phyloP scores from a whole-genome alignment of 1,139 yeast species.

The Debaryomycetaceae sp. region DNA sequence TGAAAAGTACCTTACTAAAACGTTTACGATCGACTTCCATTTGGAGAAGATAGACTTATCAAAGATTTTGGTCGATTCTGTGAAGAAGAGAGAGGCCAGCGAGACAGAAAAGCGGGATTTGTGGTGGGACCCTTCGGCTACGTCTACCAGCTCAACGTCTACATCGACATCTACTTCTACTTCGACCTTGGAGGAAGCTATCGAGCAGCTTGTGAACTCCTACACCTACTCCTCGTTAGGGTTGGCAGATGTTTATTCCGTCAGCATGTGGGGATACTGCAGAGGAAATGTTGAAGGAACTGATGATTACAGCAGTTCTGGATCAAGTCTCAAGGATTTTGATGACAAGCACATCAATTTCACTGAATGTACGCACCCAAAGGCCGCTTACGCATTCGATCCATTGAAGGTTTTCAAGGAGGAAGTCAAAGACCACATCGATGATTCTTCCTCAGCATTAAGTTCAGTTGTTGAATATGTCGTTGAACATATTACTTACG shows the following conservation, averaged over 20 bases:
- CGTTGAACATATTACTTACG: conserved; percentile 25
- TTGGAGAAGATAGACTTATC: conserved; percentile 31
- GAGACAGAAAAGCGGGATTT: conserved; percentile 1
- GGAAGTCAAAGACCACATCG: conserved; percentile 34
- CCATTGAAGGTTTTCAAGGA: conserved; percentile 46
- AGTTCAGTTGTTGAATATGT: conserved; percentile 26
- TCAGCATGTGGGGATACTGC: conserved; percentile 77
- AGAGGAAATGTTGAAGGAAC: conserved; percentile 38
- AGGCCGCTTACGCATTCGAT: conserved; percentile 49
- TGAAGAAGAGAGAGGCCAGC: conserved; percentile 8
- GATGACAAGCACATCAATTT: conserved; percentile 38
- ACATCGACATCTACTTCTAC: neutral
- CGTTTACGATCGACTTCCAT: conserved; percentile 39
- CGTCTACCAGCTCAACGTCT: neutral
- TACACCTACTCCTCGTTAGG: conserved; percentile 38
- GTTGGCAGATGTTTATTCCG: conserved; percentile 57
- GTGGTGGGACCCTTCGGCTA: neutral
- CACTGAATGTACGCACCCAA: conserved; percentile 56
- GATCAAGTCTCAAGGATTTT: conserved; percentile 17
- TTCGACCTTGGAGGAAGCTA: conserved; percentile 5
- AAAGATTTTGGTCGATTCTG: conserved; percentile 20
- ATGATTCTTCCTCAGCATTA: conserved; percentile 25
- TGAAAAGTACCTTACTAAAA: conserved; percentile 30
- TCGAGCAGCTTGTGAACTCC: conserved; percentile 13
- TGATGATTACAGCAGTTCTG: conserved; percentile 10